A percentile compares a stretch with the other conserved stretches of the same genome.
Conservation (phyloP, 2,329 filamentous ascomycete species). For the Beauveria scarabaeidicola region DNA sequence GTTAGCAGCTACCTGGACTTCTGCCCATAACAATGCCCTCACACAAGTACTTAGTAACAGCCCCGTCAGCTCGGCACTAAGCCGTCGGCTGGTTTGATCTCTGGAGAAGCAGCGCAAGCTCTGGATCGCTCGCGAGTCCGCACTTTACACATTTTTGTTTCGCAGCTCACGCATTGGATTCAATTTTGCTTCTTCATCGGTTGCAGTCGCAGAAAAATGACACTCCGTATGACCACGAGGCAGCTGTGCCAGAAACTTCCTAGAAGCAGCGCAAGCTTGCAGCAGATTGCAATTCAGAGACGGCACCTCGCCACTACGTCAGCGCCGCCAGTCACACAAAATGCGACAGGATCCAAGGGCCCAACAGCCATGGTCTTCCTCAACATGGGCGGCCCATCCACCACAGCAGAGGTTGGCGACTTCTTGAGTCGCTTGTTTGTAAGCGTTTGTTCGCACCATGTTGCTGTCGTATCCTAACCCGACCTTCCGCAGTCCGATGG, state of each 20-base stretch:
- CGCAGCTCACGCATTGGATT: neutral
- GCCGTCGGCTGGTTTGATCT: slow-evolving; percentile 5
- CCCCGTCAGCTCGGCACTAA: neutral
- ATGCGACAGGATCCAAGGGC: slow-evolving; percentile 61
- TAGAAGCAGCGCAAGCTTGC: slow-evolving; percentile 16
- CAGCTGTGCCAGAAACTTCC: slow-evolving; percentile 27
- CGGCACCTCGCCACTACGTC: slow-evolving; percentile 28
- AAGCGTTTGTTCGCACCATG: slow-evolving; percentile 28
- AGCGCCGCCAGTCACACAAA: slow-evolving; percentile 71
- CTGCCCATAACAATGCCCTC: too few species aligned
- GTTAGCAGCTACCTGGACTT: neutral
- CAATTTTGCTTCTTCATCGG: neutral
- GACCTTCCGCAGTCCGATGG: slow-evolving; percentile 60
- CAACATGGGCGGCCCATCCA: slow-evolving; percentile 96
- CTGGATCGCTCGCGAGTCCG: neutral
- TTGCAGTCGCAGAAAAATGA: slow-evolving; percentile 22
- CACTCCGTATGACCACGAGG: slow-evolving; percentile 30
- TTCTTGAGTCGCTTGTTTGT: slow-evolving; percentile 92
- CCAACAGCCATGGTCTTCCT: slow-evolving; percentile 97
- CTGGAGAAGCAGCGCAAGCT: slow-evolving; percentile 3
- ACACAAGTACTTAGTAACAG: slow-evolving; percentile 3
- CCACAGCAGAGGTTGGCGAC: slow-evolving; percentile 75
- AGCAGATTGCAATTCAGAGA: slow-evolving; percentile 23
- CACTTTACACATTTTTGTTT: neutral
- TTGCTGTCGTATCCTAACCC: slow-evolving; percentile 12